These are phyloP conservation scores for Penicillium lividum DNA, from an alignment of 495 filamentous ascomycete species.

Conservation along the genomic window DNA sequence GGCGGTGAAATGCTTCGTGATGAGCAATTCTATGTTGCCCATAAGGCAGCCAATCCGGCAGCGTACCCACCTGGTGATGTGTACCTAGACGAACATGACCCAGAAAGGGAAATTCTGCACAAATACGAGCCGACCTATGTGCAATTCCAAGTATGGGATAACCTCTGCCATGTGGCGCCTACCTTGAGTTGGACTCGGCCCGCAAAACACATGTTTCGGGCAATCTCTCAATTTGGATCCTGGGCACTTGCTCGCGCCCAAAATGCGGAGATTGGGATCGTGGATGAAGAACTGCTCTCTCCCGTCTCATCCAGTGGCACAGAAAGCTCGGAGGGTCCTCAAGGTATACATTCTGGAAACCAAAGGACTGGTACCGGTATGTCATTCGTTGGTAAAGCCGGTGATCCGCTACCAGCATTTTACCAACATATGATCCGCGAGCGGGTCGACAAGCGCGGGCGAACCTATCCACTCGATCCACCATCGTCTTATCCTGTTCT, in stretches of 20 bases:
- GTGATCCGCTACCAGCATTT: constrained; percentile 79
- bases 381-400: constrained; percentile 68
- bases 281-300: constrained; percentile 74
- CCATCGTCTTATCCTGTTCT: constrained; percentile 62
- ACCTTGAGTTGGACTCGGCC: constrained; percentile 91
- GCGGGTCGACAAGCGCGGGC: constrained; percentile 73
- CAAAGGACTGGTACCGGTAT: constrained; percentile 17
- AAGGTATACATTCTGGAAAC: constrained; percentile 23
- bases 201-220: constrained; percentile 91
- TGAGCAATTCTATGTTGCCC: constrained; percentile 92
- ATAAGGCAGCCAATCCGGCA: constrained; percentile 83
- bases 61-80: constrained; percentile 69
- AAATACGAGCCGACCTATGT: constrained; percentile 83
- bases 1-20: constrained; percentile 88
- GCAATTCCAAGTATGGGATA: constrained; percentile 95
- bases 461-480: constrained; percentile 64
- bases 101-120: constrained; percentile 51
- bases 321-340: constrained; percentile 33
- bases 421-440: constrained; percentile 88
- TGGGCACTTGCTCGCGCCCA: constrained; percentile 87
- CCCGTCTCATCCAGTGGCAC: constrained; percentile 64
- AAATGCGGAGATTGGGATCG: constrained; percentile 72
- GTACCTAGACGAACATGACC: constrained; percentile 64
- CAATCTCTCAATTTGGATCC: constrained; percentile 86
- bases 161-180: constrained; percentile 88